A percentile compares a stretch with the other conserved stretches of the same genome.
phyloP scores from a whole-genome alignment of 2,329 filamentous ascomycete species.

The Penicillium sp. region DNA sequence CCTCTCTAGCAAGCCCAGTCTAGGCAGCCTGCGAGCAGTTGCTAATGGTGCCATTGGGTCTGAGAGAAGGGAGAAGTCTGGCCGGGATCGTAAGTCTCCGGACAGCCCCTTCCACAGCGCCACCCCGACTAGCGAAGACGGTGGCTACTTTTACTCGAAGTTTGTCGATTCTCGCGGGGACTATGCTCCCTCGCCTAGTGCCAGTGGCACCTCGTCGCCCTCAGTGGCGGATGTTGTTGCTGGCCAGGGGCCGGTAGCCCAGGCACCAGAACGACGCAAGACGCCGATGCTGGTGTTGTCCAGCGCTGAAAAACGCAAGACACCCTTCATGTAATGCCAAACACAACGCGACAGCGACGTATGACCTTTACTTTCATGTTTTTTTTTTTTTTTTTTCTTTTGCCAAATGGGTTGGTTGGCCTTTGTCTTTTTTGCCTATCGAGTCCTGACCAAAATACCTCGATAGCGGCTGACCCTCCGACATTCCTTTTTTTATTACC shows the following conservation, averaged over 20 bases:
- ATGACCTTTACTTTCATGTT: constrained; percentile 21
- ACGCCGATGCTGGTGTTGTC: constrained; percentile 79
- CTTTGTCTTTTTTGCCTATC: constrained; percentile 6
- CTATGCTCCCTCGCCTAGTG: constrained; percentile 23
- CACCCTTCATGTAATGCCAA: constrained; percentile 49
- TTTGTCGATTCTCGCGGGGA: constrained; percentile 42
- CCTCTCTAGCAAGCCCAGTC: constrained; percentile 64
- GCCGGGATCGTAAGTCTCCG: constrained; percentile 48
- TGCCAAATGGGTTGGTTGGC: constrained; percentile 5
- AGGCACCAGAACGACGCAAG: constrained; percentile 60
- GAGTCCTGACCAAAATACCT: background rate
- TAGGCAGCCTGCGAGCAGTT: constrained; percentile 66
- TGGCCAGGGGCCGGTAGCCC: constrained; percentile 49
- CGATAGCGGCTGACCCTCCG: background rate
- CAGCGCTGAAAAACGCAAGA: constrained; percentile 83
- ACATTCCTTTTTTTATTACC: constrained; percentile 10
- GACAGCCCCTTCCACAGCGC: constrained; percentile 51
- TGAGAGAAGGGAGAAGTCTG: constrained; percentile 63
- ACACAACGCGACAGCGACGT: constrained; percentile 32
- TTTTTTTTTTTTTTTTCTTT: constrained; percentile 3
- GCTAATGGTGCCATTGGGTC: constrained; percentile 80
- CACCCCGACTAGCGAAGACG: constrained; percentile 58
- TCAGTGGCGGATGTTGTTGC: constrained; percentile 36
- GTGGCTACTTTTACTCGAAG: constrained; percentile 49
- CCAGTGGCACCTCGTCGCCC: constrained; percentile 23